phyloP scores from a whole-genome alignment of 2,329 filamentous ascomycete genomes.

The Curvularia sp. region DNA sequence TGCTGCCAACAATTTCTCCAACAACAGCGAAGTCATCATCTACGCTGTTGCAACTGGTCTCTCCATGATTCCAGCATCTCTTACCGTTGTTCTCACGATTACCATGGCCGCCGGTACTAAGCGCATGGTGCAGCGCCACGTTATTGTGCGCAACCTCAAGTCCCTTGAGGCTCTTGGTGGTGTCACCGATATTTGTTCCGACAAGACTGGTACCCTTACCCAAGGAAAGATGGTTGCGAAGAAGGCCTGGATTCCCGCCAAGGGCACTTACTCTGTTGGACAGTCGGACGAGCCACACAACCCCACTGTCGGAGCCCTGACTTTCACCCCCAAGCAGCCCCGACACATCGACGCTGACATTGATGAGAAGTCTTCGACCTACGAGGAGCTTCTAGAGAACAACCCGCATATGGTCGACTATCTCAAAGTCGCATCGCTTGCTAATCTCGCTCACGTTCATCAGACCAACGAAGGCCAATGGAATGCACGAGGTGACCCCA shows the following conservation, averaged over 20 bases:
- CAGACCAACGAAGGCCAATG: constrained; percentile 25
- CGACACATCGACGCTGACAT: constrained; percentile 11
- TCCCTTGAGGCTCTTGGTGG: constrained; percentile 47
- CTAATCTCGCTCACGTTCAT: constrained; percentile 26
- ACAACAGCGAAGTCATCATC: constrained; percentile 48
- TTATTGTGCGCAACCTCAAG: constrained; percentile 47
- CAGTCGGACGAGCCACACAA: constrained; percentile 40
- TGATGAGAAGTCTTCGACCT: constrained; percentile 7
- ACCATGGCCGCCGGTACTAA: constrained; percentile 51
- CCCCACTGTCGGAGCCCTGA: constrained; percentile 41
- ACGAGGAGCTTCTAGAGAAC: constrained; percentile 6
- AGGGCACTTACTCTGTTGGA: constrained; percentile 44
- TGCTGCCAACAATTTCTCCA: constrained; percentile 46
- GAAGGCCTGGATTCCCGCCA: constrained; percentile 45
- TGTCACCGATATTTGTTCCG: constrained; percentile 57
- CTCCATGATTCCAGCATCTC: constrained; percentile 49
- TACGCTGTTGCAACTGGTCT: constrained; percentile 51
- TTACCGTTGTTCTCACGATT: constrained; percentile 50
- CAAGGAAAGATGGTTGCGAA: constrained; percentile 48
- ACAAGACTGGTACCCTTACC: constrained; percentile 57
- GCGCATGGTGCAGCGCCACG: constrained; percentile 45
- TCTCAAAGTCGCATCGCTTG: constrained; percentile 48
- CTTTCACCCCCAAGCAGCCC: constrained; percentile 34
- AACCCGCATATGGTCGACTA: constrained; percentile 39
- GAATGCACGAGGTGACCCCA: constrained; percentile 52